A percentile compares a stretch with the other conserved stretches of the same genome.
Conservation (phyloP, 2,329 filamentous ascomycete species). For the Fusarium multiceps region DNA sequence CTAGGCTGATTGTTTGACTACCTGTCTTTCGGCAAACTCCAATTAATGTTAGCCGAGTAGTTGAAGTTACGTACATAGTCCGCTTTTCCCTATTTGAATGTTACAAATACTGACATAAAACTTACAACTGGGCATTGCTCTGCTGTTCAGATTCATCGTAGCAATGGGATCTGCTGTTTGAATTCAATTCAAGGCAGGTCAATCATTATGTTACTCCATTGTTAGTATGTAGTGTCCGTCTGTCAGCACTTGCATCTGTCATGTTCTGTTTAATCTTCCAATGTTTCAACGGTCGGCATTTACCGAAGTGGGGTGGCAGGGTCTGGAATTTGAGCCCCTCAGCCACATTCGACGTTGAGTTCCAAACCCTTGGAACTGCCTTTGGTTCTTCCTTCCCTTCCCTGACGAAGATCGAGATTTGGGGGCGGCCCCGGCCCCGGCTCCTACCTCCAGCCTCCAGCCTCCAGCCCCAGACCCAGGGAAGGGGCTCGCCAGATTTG, state of each 20-base stretch:
- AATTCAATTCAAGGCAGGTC: not conserved
- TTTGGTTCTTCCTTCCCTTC: conserved; percentile 25
- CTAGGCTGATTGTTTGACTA: not conserved
- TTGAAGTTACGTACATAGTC: not conserved
- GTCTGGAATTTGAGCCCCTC: conserved; percentile 38
- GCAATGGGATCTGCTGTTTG: not conserved
- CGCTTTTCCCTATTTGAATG: not conserved
- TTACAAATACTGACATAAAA: not conserved
- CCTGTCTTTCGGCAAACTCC: not conserved
- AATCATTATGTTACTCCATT: not conserved
- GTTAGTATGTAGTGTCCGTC: not conserved
- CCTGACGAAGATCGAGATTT: conserved; percentile 37
- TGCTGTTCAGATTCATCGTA: not conserved
- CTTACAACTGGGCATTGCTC: not conserved
- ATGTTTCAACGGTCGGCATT: conserved; percentile 37
- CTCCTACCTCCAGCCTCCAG: not conserved
- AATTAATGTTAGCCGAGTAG: not conserved
- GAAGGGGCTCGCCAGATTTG: conserved; percentile 7
- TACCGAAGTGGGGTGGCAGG: conserved; percentile 28
- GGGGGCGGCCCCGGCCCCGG: not conserved
- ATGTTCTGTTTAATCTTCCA: not conserved
- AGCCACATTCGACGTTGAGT: conserved; percentile 32
- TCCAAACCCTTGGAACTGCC: conserved; percentile 33
- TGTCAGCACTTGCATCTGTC: not conserved
- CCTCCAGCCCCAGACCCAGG: not conserved